Conservation (phyloP, 345 rosid genomes). For the Salix purpurea region DNA sequence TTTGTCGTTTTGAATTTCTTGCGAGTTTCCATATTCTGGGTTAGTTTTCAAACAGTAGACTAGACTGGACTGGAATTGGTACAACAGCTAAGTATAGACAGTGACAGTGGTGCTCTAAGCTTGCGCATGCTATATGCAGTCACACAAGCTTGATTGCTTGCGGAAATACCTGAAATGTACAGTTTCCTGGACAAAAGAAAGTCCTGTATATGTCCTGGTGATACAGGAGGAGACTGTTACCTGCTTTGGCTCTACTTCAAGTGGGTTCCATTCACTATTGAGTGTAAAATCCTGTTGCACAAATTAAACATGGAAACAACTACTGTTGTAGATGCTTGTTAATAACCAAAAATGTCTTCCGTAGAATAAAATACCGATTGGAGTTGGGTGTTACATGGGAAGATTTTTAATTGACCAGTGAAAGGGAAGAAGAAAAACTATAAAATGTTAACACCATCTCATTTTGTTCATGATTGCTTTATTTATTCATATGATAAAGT, state of each 20-base stretch:
- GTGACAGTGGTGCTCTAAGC: constrained; percentile 8
- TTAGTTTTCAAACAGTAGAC: constrained; percentile 5
- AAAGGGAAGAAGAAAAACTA: no score
- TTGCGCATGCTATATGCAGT: constrained; percentile 16
- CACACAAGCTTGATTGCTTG: constrained; percentile 2
- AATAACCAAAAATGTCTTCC: no score
- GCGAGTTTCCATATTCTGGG: constrained; percentile 10
- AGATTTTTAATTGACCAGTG: no score
- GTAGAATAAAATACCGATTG: no score
- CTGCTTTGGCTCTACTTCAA: constrained; percentile 15
- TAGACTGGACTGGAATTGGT: no score
- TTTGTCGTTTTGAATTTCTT: constrained; percentile 4
- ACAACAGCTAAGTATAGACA: not conserved
- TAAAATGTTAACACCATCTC: no score
- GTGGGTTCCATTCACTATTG: constrained; percentile 6
- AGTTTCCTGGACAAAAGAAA: not conserved
- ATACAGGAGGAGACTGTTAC: not conserved
- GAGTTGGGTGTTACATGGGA: no score
- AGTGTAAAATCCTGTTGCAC: not conserved
- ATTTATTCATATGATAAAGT: no score
- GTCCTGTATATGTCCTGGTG: not conserved
- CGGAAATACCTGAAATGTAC: not conserved
- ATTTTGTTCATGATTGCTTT: no score
- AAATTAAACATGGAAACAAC: no score
- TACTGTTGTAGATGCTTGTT: no score